These are phyloP conservation scores for Diaporthe longicolla DNA, from an alignment of 2,329 filamentous ascomycete species.

Conservation along the genomic window DNA sequence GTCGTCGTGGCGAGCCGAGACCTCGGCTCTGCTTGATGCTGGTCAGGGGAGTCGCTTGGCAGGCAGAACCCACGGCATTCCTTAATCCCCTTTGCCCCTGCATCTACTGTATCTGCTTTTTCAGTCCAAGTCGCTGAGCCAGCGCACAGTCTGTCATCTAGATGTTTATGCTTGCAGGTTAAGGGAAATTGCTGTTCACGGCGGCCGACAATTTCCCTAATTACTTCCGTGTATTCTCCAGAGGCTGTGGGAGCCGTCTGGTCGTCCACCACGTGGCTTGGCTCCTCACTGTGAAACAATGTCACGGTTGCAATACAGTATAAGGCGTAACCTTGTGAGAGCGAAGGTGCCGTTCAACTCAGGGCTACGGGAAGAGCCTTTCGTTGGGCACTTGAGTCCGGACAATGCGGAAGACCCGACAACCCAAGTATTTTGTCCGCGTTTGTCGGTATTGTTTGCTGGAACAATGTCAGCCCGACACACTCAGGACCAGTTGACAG, in stretches of 20 bases:
- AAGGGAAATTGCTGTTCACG: background rate
- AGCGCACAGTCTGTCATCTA: background rate
- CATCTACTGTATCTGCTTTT: background rate
- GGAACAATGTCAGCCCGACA: background rate
- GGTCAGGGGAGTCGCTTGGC: constrained; percentile 17
- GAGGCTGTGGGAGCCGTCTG: background rate
- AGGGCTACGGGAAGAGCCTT: background rate
- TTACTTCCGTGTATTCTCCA: background rate
- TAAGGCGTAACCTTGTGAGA: background rate
- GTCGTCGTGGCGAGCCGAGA: background rate
- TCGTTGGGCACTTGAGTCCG: background rate
- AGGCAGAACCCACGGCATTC: background rate
- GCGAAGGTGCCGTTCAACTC: too few species aligned
- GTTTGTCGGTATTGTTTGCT: background rate
- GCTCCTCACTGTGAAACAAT: constrained; percentile 7
- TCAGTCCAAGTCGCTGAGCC: background rate
- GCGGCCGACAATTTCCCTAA: background rate
- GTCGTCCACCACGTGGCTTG: constrained; percentile 14
- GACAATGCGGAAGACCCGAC: background rate
- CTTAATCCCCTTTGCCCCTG: background rate
- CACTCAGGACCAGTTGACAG: background rate
- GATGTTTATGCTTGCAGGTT: background rate
- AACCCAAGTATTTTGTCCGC: background rate
- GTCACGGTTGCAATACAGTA: background rate
- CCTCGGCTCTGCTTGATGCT: constrained; percentile 5